A percentile compares a stretch with the other conserved stretches of the same genome.
phyloP scores from a whole-genome alignment of 2,329 filamentous ascomycete species.

The Fusarium gaditjirri region DNA sequence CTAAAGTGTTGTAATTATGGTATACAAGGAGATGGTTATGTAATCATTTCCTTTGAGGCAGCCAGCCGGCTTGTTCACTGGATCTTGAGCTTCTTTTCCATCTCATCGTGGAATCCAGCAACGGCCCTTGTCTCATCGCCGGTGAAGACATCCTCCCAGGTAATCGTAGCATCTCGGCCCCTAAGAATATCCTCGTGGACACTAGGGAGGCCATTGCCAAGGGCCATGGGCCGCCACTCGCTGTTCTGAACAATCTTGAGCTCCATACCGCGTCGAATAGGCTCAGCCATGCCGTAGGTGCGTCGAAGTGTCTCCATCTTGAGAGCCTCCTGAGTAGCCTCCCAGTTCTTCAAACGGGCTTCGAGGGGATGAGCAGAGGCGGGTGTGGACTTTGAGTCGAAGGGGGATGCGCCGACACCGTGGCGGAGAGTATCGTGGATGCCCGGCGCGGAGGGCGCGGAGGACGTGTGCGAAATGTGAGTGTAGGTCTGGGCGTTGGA shows the following conservation, averaged over 20 bases:
- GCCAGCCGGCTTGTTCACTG: conserved; percentile 35
- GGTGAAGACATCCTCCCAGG: conserved; percentile 94
- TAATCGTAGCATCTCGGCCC: conserved; percentile 79
- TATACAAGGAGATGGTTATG: conserved; percentile 27
- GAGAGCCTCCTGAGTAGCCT: conserved; percentile 84
- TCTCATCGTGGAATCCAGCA: conserved; percentile 86
- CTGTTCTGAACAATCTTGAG: conserved; percentile 85
- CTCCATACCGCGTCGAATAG: conserved; percentile 93
- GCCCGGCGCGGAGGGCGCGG: conserved; percentile 90
- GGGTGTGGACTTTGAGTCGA: conserved; percentile 60
- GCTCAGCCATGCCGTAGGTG: conserved; percentile 92
- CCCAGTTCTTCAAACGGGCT: conserved; percentile 88
- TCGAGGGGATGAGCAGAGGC: conserved; percentile 85
- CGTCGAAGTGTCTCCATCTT: conserved; percentile 91
- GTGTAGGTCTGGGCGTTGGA: conserved; percentile 73
- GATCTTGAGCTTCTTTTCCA: conserved; percentile 92
- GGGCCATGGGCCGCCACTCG: conserved; percentile 79
- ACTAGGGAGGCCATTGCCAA: conserved; percentile 69
- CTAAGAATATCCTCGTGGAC: conserved; percentile 91
- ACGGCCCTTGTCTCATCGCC: conserved; percentile 79
- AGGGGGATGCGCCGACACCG: conserved; percentile 75
- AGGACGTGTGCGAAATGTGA: conserved; percentile 69
- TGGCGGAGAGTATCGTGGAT: conserved; percentile 92
- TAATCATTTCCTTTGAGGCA: neutral
- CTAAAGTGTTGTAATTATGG: conserved; percentile 28